phyloP scores from a whole-genome alignment of 257 asterid genomes.

The Sherardia arvensis region DNA sequence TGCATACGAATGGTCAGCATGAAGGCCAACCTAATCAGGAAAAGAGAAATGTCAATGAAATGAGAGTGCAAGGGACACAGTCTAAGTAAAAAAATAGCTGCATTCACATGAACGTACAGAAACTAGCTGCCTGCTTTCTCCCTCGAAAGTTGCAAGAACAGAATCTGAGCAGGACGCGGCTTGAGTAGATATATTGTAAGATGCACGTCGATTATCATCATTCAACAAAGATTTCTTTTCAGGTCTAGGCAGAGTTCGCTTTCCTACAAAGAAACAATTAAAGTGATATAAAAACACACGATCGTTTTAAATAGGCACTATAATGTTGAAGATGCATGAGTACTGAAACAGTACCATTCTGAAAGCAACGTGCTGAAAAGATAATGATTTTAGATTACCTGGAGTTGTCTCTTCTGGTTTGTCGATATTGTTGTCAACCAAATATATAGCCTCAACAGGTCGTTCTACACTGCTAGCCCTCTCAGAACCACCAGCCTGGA shows the following conservation, averaged over 20 bases:
- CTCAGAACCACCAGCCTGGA: conserved; percentile 38
- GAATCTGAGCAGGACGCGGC: conserved; percentile 48
- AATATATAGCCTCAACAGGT: conserved; percentile 46
- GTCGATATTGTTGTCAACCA: conserved; percentile 52
- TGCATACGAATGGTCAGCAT: conserved; percentile 83
- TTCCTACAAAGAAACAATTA: conserved; percentile 35
- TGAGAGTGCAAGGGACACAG: conserved; percentile 3
- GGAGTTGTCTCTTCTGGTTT: conserved; percentile 60
- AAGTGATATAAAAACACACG: neutral
- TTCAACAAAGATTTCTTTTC: conserved; percentile 47
- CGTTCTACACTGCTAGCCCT: conserved; percentile 43
- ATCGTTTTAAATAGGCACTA: neutral
- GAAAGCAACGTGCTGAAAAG: neutral
- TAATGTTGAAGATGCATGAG: neutral
- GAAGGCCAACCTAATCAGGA: conserved; percentile 69
- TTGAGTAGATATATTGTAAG: conserved; percentile 45
- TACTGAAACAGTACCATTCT: neutral
- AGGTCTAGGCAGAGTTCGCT: conserved; percentile 38
- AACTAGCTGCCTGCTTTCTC: conserved; percentile 82
- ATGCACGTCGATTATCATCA: conserved; percentile 76
- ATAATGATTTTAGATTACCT: conserved; percentile 35
- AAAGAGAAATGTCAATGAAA: conserved; percentile 14
- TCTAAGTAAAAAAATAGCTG: neutral
- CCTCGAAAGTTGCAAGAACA: conserved; percentile 72
- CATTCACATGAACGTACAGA: conserved; percentile 46